These are phyloP conservation scores for Rhodotorula kratochvilovae DNA, from an alignment of 768 basidiomycete genomes.

Conservation along the genomic window DNA sequence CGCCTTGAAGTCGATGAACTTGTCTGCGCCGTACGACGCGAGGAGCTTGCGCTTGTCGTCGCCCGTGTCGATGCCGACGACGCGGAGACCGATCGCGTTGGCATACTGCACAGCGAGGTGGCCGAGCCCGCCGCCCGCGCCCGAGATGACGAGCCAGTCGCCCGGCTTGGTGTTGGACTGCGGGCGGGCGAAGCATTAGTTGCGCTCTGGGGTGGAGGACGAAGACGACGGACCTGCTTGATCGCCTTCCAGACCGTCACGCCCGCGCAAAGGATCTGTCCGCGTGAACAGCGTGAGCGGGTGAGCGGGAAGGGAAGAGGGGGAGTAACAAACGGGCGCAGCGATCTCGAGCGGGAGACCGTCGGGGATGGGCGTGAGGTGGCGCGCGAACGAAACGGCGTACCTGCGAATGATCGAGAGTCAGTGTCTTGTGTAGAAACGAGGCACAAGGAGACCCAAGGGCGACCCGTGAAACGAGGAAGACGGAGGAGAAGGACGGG, in stretches of 20 bases:
- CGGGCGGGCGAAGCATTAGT: no score
- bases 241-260: slow-evolving; percentile 82
- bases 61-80: slow-evolving; percentile 76
- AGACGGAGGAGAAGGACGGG: neutral
- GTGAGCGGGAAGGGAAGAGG: neutral
- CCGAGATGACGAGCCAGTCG: slow-evolving; percentile 66
- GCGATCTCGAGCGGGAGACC: slow-evolving; percentile 56
- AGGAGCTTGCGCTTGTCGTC: slow-evolving; percentile 57
- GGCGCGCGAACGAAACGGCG: slow-evolving; percentile 59
- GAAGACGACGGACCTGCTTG: no score
- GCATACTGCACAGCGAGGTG: slow-evolving; percentile 75
- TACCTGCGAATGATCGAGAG: slow-evolving; percentile 20
- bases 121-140: slow-evolving; percentile 40
- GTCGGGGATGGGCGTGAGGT: slow-evolving; percentile 76
- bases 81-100: slow-evolving; percentile 66
- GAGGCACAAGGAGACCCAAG: no score
- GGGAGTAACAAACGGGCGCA: slow-evolving; percentile 54
- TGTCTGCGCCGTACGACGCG: slow-evolving; percentile 35
- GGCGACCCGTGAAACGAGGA: neutral
- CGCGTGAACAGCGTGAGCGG: neutral
- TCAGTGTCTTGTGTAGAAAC: no score
- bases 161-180: slow-evolving; percentile 61
- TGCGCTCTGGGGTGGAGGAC: no score
- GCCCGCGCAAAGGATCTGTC: slow-evolving; percentile 46
- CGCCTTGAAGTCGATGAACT: slow-evolving; percentile 66